A percentile compares a stretch with the other conserved stretches of the same genome.
Evolutionary conservation across 2,329 filamentous ascomycete genomes (phyloP).

Genomic region (Fusarium agapanthi): DNA sequence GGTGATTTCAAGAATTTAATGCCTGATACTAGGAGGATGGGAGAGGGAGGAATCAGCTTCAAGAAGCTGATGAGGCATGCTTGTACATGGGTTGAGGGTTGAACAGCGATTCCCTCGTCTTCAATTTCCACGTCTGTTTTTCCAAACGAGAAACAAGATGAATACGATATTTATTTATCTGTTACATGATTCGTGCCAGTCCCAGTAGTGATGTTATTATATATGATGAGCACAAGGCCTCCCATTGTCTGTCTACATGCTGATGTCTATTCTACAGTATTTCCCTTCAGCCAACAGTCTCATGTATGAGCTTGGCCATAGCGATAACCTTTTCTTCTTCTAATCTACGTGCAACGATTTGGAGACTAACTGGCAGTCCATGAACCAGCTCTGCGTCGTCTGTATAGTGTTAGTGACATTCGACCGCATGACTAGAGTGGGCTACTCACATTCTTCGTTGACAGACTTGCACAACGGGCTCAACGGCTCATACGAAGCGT

Average conservation of each 20-base stretch:
- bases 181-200: not conserved
- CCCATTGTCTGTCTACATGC: not conserved
- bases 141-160: slow-evolving; percentile 35
- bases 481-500: slow-evolving; percentile 46
- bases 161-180: slow-evolving; percentile 38
- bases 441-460: slow-evolving; percentile 55
- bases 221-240: not conserved
- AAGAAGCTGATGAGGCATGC: slow-evolving; percentile 8
- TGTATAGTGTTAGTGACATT: slow-evolving; percentile 20
- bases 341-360: slow-evolving; percentile 53
- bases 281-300: not conserved
- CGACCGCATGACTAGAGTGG: fast-evolving
- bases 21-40: slow-evolving; percentile 6
- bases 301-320: slow-evolving; percentile 30
- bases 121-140: slow-evolving; percentile 25
- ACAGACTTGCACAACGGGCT: slow-evolving; percentile 50
- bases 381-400: slow-evolving; percentile 52
- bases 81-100: slow-evolving; percentile 7
- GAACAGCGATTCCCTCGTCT: slow-evolving; percentile 16
- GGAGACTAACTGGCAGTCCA: slow-evolving; percentile 54
- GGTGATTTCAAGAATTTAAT: slow-evolving; percentile 28
- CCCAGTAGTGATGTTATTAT: not conserved
- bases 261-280: not conserved
- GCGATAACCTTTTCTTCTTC: slow-evolving; percentile 53
- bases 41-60: not conserved